These are phyloP conservation scores for thale cress (Arabidopsis thaliana) DNA, from an alignment of 345 rosid genomes.

Conservation along the genomic window DNA sequence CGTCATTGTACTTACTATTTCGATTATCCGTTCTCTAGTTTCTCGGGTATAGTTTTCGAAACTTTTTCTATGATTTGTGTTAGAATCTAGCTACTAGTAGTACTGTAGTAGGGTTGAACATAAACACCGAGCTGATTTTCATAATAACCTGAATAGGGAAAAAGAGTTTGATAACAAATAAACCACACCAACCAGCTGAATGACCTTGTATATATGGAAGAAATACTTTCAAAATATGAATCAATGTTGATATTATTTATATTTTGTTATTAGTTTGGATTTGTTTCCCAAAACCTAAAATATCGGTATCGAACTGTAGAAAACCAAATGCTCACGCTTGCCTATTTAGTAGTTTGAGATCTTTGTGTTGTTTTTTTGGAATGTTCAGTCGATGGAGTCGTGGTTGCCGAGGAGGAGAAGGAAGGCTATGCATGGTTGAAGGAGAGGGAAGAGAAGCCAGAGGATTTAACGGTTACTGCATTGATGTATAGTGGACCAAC, in stretches of 20 bases:
- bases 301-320: too few relatives aligned
- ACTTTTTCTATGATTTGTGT: background rate
- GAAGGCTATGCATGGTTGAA: slow-evolving; percentile 72
- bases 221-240: background rate
- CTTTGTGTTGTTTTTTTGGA: background rate
- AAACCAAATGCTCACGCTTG: background rate
- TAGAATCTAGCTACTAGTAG: background rate
- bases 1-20: slow-evolving; percentile 80
- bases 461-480: slow-evolving; percentile 55
- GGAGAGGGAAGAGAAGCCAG: slow-evolving; percentile 68
- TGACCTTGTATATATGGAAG: background rate
- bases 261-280: too few relatives aligned
- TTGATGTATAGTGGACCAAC: slow-evolving; percentile 59
- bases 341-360: background rate
- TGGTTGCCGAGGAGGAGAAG: slow-evolving; percentile 60
- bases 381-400: slow-evolving; percentile 55
- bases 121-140: background rate
- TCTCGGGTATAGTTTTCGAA: slow-evolving; percentile 54
- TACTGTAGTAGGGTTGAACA: background rate
- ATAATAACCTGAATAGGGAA: background rate
- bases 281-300: too few relatives aligned
- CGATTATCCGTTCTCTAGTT: slow-evolving; percentile 59
- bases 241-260: too few relatives aligned
- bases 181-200: background rate
- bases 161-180: background rate